These are phyloP conservation scores for Chaetomium sp. DNA, from an alignment of 2,329 filamentous ascomycete genomes.

Conservation along the genomic window DNA sequence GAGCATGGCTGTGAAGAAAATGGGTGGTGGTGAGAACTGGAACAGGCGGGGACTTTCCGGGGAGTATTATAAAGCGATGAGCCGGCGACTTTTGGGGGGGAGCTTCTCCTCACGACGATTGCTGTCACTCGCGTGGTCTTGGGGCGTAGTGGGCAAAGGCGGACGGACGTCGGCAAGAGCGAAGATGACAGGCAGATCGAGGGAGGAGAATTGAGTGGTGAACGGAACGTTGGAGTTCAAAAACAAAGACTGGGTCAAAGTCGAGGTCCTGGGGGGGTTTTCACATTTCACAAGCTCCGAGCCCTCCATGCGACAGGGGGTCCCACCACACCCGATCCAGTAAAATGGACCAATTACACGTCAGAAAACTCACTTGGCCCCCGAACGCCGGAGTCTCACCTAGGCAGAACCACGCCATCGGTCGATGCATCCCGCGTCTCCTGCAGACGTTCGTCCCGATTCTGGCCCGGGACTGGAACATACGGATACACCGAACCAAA, in stretches of 20 bases:
- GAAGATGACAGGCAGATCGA: conserved; percentile 22
- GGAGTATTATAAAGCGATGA: not conserved
- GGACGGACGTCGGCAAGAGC: not conserved
- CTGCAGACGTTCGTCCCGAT: not conserved
- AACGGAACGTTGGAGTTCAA: conserved; percentile 5
- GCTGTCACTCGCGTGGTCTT: conserved; percentile 18
- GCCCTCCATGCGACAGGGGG: conserved; percentile 10
- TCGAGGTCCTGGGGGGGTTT: conserved; percentile 17
- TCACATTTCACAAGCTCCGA: conserved; percentile 20
- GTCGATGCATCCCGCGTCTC: conserved; percentile 3
- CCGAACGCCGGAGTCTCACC: conserved; percentile 13
- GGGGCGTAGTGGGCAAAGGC: conserved; percentile 1
- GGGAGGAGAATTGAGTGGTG: conserved; percentile 23
- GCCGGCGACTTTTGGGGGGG: not conserved
- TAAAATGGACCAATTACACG: conserved; percentile 8
- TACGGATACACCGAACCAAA: no score
- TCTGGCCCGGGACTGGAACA: no score
- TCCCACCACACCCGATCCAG: conserved; percentile 9
- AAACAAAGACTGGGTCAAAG: conserved; percentile 7
- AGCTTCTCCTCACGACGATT: conserved; percentile 24
- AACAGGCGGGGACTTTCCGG: not conserved
- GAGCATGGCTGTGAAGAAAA: conserved; percentile 36
- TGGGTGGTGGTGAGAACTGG: not conserved
- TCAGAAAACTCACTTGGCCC: not conserved
- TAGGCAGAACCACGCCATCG: conserved; percentile 13